These are phyloP conservation scores for Psilocybe sp. DNA, from an alignment of 768 basidiomycete genomes.

Conservation along the genomic window DNA sequence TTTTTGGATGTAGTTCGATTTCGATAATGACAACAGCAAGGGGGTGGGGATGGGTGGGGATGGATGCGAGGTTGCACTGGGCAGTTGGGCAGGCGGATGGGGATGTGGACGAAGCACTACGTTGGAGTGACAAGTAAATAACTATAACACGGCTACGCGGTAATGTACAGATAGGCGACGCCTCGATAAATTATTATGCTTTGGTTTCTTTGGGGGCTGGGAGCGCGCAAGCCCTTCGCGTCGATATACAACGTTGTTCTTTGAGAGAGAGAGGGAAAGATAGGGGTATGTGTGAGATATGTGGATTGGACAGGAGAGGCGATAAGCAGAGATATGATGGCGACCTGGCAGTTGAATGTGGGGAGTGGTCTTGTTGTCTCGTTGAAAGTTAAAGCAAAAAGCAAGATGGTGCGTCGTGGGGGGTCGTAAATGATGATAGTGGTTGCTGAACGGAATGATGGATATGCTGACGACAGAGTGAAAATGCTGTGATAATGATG, in stretches of 20 bases:
- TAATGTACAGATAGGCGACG: constrained; percentile 7
- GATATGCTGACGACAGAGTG: constrained; percentile 7
- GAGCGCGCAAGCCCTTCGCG: constrained; percentile 42
- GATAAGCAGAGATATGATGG: constrained; percentile 6
- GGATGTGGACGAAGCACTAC: constrained; percentile 4
- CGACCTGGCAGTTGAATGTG: constrained; percentile 20
- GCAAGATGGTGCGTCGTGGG: constrained; percentile 1
- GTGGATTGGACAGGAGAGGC: constrained; percentile 3
- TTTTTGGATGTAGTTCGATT: too few species aligned
- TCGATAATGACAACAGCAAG: too few species aligned
- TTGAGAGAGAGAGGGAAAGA: constrained; percentile 5
- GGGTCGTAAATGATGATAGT: constrained; percentile 8
- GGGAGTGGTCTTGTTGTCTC: constrained; percentile 1
- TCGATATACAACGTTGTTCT: constrained; percentile 12
- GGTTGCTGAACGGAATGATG: constrained; percentile 8
- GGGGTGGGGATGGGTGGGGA: too few species aligned
- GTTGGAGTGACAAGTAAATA: constrained; percentile 11
- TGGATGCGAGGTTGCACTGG: too few species aligned
- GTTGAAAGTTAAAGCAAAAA: neutral
- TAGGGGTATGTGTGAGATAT: constrained; percentile 10
- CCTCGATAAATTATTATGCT: constrained; percentile 6
- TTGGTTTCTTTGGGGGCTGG: constrained; percentile 25
- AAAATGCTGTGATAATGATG: constrained; percentile 2
- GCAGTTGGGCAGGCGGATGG: too few species aligned
- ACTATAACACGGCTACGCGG: constrained; percentile 13